Base-by-base conservation (phyloP, 2,329 filamentous ascomycete species). In the Trichoderma lentiforme region DNA sequence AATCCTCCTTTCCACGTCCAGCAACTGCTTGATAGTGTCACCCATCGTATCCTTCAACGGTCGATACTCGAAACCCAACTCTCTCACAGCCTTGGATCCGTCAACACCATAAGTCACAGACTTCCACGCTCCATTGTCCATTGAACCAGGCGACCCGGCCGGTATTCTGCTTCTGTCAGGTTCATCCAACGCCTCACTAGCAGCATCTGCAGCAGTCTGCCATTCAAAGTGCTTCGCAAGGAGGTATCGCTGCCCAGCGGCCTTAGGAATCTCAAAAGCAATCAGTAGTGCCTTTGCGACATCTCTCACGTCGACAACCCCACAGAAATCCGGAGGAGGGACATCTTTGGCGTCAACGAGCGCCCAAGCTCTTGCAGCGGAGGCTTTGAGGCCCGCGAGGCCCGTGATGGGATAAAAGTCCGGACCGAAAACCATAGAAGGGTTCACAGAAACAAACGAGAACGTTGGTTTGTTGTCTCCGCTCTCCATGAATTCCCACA, bases 401-500 rank as follows among this genome's bases (percentile, higher is more conserved):
- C 14, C 9, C 21, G 21, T 24, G 6, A 57, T n/a, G 6, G 30
- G 14, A 6, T 51, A 51, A 28, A 57, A 5, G n/a, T 26, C 21
- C 18, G 63, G 63, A 8, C 63, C 63, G 11, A 14, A 66, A 12
- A 66, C 15, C 4, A 32, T 5, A 4, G 47, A 24, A n/a, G 63
- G 63, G 12, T 56, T 34, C 18, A 66, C 47, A 8, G 24, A 24
- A 14, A 34, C 28, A 15, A 57, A 12, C 8, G 30, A 34, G 14
- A 30, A 69, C 1, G 6, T 11, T 14, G 30, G 85, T 11, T 73
- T 62, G 6, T 75, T 72, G 26, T 71, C 72, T 8, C 39, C 26
- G 21, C 9, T 53, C 5, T 53, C 21, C 64, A 77, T 71, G 61
- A 74, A 78, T 2, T 87, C 83, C 91, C 91, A 93, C 2, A 90